These are phyloP conservation scores for Acacia pycnantha DNA, from an alignment of 331 rosid species.

Conservation along the genomic window DNA sequence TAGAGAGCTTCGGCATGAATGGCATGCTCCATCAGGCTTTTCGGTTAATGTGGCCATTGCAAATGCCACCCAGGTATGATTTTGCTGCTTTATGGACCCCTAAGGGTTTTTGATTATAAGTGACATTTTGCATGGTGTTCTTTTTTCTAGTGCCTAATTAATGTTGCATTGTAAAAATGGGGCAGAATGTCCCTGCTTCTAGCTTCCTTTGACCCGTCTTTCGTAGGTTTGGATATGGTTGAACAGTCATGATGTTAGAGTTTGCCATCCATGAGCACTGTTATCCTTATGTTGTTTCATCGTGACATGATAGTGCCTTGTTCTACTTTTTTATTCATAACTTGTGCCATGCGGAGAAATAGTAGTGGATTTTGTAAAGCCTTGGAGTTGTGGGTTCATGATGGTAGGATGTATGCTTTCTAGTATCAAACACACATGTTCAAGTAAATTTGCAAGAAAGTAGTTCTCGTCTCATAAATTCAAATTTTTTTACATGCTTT, in stretches of 20 bases:
- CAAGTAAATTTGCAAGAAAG: neutral
- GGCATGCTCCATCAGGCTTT: conserved; percentile 82
- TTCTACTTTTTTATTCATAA: too few species aligned
- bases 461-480: neutral
- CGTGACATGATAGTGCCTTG: neutral
- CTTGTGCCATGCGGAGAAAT: neutral
- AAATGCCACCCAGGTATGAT: conserved; percentile 87
- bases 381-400: neutral
- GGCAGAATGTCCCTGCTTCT: neutral
- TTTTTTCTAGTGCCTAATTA: neutral
- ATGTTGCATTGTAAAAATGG: neutral
- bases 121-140: neutral
- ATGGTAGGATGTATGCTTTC: too few species aligned
- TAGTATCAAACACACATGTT: neutral
- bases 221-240: neutral
- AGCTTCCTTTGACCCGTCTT: neutral
- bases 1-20: conserved; percentile 72
- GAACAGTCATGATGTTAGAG: neutral
- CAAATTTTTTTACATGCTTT: neutral
- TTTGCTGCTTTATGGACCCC: conserved; percentile 13
- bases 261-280: neutral
- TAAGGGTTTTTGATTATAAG: neutral
- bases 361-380: neutral
- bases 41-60: conserved; percentile 95
- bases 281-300: neutral